Evolutionary conservation across 139 green algal genomes (phyloP).

Genomic region (Zygnema cylindricum): DNA sequence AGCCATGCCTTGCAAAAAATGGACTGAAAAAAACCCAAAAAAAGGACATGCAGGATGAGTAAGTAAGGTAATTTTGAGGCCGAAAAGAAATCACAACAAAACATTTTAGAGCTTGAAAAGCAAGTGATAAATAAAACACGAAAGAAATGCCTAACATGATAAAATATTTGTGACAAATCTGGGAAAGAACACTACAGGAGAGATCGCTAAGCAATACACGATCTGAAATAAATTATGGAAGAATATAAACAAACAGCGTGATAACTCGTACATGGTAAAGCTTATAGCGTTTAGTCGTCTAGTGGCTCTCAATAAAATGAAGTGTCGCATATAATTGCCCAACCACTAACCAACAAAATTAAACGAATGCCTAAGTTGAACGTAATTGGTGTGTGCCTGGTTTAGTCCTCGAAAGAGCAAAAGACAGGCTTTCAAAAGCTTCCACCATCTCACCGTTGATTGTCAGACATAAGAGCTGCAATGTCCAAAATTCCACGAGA

Average conservation of each 20-base stretch:
- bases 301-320: not conserved
- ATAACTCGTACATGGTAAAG: too few species aligned
- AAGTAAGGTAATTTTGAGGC: not conserved
- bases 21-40: not conserved
- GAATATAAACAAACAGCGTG: too few species aligned
- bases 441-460: not conserved
- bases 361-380: not conserved
- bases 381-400: too few species aligned
- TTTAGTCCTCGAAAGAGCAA: conserved; percentile 5
- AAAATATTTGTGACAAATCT: not conserved
- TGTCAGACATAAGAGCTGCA: not conserved
- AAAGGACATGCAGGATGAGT: not conserved
- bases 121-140: not conserved
- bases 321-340: not conserved
- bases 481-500: conserved; percentile 8
- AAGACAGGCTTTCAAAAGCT: not conserved
- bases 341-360: not conserved
- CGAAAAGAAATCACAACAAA: not conserved
- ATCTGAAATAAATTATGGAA: not conserved
- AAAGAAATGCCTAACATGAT: not conserved
- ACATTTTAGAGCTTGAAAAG: not conserved
- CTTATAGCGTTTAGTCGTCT: too few species aligned
- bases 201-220: not conserved
- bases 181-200: not conserved
- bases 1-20: not conserved